phyloP scores from a whole-genome alignment of 495 filamentous ascomycete genomes.

The Parathielavia hyrcaniae region DNA sequence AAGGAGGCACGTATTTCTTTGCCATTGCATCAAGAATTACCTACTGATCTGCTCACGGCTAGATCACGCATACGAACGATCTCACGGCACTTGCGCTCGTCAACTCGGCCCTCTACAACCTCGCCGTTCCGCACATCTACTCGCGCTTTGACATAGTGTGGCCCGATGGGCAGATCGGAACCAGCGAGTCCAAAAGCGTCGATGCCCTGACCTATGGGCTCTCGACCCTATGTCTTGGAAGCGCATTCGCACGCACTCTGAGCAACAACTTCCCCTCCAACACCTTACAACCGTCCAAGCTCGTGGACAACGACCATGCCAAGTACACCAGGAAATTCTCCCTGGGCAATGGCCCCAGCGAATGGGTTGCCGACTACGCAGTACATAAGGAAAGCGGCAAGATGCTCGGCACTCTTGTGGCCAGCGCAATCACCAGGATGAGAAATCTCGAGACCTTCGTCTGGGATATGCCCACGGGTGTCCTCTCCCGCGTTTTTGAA shows the following conservation, averaged over 20 bases:
- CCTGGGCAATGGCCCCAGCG: constrained; percentile 74
- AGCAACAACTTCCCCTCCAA: constrained; percentile 28
- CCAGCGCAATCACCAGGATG: constrained; percentile 79
- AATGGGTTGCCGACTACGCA: constrained; percentile 82
- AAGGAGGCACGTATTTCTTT: constrained; percentile 60
- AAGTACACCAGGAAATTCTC: constrained; percentile 85
- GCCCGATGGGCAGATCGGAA: constrained; percentile 63
- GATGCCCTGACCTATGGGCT: constrained; percentile 90
- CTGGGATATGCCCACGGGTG: constrained; percentile 96
- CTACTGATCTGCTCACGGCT: constrained; percentile 1
- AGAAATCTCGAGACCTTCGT: constrained; percentile 81
- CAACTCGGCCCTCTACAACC: constrained; percentile 73
- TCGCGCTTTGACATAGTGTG: constrained; percentile 91
- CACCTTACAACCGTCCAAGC: constrained; percentile 13
- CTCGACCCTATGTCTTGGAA: constrained; percentile 75
- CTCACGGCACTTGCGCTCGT: constrained; percentile 76
- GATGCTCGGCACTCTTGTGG: constrained; percentile 89
- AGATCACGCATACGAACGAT: constrained; percentile 87
- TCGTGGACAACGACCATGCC: constrained; percentile 68
- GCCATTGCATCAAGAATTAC: background rate
- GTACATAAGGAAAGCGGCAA: constrained; percentile 87
- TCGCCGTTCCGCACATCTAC: constrained; percentile 84
- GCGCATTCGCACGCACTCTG: constrained; percentile 57
- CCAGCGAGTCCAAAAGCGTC: constrained; percentile 66
- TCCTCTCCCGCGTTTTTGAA: constrained; percentile 80